Evolutionary conservation across 352 stramenopile genomes (phyloP).

Genomic region (Thraustotheca clavata): DNA sequence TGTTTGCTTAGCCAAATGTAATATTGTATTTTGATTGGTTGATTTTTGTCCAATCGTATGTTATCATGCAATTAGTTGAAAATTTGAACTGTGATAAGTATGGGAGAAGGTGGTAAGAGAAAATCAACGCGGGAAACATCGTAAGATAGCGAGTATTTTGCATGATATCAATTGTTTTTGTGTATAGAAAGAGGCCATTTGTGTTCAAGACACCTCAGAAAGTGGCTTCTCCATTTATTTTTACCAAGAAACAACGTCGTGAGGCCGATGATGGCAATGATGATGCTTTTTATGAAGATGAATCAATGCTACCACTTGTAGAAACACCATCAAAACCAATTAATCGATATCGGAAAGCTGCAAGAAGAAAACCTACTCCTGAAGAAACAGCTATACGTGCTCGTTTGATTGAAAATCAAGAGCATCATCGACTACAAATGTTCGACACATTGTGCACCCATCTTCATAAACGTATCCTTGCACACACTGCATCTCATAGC

Average conservation of each 20-base stretch:
- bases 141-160: not conserved
- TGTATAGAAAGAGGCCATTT: slow-evolving; percentile 19
- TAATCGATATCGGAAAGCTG: not conserved
- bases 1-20: too few relatives aligned
- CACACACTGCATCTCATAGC: not conserved
- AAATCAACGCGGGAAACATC: not conserved
- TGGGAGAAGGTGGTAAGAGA: not conserved
- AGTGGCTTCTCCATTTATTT: slow-evolving; percentile 12
- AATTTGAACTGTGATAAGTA: slow-evolving; percentile 2
- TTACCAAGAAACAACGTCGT: slow-evolving; percentile 2
- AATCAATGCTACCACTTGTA: not conserved
- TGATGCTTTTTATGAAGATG: not conserved
- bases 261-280: not conserved
- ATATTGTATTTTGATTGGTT: too few relatives aligned
- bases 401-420: not conserved
- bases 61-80: not conserved
- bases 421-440: not conserved
- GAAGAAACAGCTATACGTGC: not conserved
- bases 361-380: not conserved
- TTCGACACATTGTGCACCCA: slow-evolving; percentile 5
- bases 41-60: slow-evolving; percentile 9
- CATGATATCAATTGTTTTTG: not conserved
- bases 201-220: slow-evolving; percentile 18
- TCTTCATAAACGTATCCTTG: slow-evolving; percentile 1
- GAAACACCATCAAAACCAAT: not conserved